Evolutionary conservation across 2,329 filamentous ascomycete genomes (phyloP).

Genomic region (Cercospora nicotianae): DNA sequence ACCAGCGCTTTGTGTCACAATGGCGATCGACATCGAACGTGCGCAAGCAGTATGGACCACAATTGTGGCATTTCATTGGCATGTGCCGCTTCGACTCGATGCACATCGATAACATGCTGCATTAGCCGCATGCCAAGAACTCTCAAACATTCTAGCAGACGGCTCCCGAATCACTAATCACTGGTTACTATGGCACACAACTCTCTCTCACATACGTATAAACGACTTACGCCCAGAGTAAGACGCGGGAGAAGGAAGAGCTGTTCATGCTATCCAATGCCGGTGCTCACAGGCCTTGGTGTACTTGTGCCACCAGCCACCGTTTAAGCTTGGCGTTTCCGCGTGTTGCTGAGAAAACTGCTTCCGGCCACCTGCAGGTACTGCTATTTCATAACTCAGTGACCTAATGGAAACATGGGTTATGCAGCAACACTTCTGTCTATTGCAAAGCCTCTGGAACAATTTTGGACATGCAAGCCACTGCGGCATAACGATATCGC

Average conservation of each 20-base stretch:
- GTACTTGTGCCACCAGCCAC: not conserved
- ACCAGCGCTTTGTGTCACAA: not conserved
- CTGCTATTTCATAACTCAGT: not conserved
- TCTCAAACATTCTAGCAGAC: not conserved
- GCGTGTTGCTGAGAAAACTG: not conserved
- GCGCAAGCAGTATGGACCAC: not conserved
- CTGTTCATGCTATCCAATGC: not conserved
- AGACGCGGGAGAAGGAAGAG: not conserved
- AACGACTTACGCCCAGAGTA: not conserved
- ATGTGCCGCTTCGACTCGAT: slow-evolving; percentile 6
- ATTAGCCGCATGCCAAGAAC: slow-evolving; percentile 1
- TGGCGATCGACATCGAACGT: not conserved
- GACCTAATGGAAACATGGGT: not conserved
- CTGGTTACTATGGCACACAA: not conserved
- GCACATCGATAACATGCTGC: slow-evolving; percentile 19
- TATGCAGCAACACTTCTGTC: not conserved
- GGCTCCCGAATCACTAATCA: not conserved
- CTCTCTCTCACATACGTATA: not conserved
- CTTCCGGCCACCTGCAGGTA: not conserved
- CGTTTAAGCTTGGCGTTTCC: not conserved
- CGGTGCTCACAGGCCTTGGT: not conserved
- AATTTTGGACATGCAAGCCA: not conserved
- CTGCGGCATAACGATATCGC: not conserved
- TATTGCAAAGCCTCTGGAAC: not conserved
- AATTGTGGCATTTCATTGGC: not conserved